Evolutionary conservation across 495 filamentous ascomycete species (phyloP), one percentile per base, ranked within the genome.

Genomic region (Trichocladium antarcticum): DNA sequence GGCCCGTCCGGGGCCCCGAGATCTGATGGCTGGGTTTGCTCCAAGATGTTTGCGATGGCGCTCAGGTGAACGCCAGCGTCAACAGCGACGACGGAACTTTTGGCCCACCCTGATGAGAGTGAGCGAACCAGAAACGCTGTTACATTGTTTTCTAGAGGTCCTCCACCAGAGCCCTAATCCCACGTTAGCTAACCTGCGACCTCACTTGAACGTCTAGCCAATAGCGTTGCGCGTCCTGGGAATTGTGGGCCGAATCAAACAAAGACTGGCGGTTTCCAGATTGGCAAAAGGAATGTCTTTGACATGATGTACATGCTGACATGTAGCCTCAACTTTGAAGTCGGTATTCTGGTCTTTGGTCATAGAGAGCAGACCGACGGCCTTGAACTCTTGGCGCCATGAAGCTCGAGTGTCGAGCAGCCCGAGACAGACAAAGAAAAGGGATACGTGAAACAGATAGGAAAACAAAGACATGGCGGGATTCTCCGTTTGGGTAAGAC

Each of bases 51-150:
- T 39, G 79, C 77, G 38, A 98, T 92, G 24, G 88, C 82, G 15
- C 85, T 76, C 31, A 98, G 75, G 63, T 96, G 87, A 37, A 85
- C 85, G 41, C 92, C 92, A 19, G 87, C 92, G 70, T 98, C 92
- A 37, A 98, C 84, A 24, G 88, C 90, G 6, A 96, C 68, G 10
- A 95, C 58, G 0, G 89, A 95, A 27, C 83, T 81, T 56, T 78
- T 82, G 19, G 74, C 60, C 92, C 92, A 98, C 35, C 74, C 72
- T 28, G 80, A 77, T n/a, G 80, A 71, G 7, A 80, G 74, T 2
- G 89, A 89, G 39, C 90, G 84, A 36, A 96, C 83, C 1, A 98
- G 78, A 31, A 96, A 75, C 9, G 87, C 88, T 3, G 92, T 96
- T 3, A 89, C 82, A 57, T 87, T 85, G 58, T 88, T 81, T 70